Evolutionary conservation across 768 basidiomycete species (phyloP), one percentile per base, ranked within the genome.

Genomic region (Trametes maxima): DNA sequence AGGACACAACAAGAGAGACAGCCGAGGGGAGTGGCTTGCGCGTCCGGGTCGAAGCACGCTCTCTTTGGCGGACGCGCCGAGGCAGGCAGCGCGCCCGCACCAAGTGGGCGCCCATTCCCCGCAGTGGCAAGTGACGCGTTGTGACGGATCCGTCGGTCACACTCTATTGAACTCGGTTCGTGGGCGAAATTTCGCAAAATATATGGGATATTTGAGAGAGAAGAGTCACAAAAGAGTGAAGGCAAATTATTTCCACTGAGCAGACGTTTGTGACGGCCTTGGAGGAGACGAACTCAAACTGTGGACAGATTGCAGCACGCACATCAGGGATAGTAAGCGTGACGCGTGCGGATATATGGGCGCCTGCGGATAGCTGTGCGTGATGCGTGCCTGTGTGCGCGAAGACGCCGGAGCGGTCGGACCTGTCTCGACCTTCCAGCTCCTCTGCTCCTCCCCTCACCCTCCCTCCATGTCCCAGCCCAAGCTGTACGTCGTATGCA

Each of bases 321-420:
- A n/a, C 43, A n/a, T 21, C n/a, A 19, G 43, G 43, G 28, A 7
- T 55, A 22, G 42, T 10, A 17, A 12, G 52, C 22, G 40, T 45
- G 54, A 43, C 37, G 36, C 6, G 45, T 12, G 49, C 28, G 28
- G 48, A 22, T 6, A 53, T 22, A 51, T 53, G 62, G 51, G 62
- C 62, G 62, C 47, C 57, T 59, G 62, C 57, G 62, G 57, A 59
- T 39, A 59, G 62, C 62, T 54, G 62, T 63, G 62, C 62, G 52
- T 58, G 57, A 59, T 63, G 56, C 56, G 62, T 63, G 57, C 62
- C 62, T 63, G 51, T 54, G 39, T 55, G 50, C 33, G 45, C 46
- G 39, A 44, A 63, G 54, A 47, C 42, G 47, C 54, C 53, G 25
- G 40, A 6, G 21, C 17, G 40, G 53, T 21, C 59, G 60, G 55